Evolutionary conservation across 2,329 filamentous ascomycete species (phyloP).

Genomic region (Botryotinia convoluta): DNA sequence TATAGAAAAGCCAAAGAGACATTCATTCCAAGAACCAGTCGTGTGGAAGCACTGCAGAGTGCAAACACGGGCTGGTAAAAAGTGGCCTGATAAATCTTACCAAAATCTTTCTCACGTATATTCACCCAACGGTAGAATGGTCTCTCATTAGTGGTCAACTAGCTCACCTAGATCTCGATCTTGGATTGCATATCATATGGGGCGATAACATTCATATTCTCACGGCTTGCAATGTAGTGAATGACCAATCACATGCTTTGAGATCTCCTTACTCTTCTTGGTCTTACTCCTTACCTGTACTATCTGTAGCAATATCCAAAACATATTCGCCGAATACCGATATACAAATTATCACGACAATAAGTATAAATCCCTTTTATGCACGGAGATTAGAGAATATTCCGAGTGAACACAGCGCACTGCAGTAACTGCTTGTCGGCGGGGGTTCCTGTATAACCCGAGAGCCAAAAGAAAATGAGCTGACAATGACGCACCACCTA

Average conservation of each 20-base stretch:
- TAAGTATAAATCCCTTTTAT: not conserved
- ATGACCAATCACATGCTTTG: not conserved
- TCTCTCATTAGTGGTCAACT: not conserved
- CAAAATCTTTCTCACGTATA: not conserved
- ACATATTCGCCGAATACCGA: slow-evolving; percentile 4
- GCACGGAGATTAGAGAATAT: not conserved
- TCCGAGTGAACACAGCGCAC: not conserved
- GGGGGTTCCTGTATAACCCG: not conserved
- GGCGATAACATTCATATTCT: not conserved
- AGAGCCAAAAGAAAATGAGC: not conserved
- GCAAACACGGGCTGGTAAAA: not conserved
- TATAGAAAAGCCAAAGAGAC: not conserved
- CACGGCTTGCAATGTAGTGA: not conserved
- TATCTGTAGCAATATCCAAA: not conserved
- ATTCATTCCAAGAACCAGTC: not conserved
- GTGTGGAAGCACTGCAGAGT: too few relatives aligned
- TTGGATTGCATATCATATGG: not conserved
- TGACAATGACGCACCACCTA: not conserved
- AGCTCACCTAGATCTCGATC: not conserved
- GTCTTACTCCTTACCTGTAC: not conserved
- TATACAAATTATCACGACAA: not conserved
- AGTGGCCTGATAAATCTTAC: slow-evolving; percentile 10
- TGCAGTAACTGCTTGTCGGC: not conserved
- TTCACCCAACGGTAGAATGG: not conserved
- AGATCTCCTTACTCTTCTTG: not conserved